phyloP scores from a whole-genome alignment of 1,139 yeast species.

The Yamadazyma spencermartinsiae region DNA sequence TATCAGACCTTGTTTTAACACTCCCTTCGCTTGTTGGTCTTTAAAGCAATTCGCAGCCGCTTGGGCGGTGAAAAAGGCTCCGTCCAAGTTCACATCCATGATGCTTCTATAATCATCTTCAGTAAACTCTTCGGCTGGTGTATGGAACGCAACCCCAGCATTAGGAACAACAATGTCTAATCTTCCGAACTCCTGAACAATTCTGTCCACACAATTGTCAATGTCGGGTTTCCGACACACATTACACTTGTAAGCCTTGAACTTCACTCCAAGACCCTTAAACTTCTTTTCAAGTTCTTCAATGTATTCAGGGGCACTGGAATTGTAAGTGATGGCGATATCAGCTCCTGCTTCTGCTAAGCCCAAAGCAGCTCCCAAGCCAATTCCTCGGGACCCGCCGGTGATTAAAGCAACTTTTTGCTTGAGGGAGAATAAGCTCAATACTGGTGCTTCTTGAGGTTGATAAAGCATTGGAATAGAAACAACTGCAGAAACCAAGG shows the following conservation, averaged over 20 bases:
- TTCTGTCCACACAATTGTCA: constrained; percentile 18
- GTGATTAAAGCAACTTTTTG: constrained; percentile 36
- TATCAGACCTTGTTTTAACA: constrained; percentile 22
- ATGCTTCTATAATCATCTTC: constrained; percentile 29
- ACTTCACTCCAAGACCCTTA: constrained; percentile 16
- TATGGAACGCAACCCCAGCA: constrained; percentile 51
- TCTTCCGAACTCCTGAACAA: constrained; percentile 29
- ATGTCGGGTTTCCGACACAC: constrained; percentile 23
- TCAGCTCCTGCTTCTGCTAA: constrained; percentile 35
- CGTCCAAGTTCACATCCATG: constrained; percentile 48
- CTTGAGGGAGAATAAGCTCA: constrained; percentile 29
- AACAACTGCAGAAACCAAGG: too few species aligned
- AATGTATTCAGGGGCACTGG: constrained; percentile 35
- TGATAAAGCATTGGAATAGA: constrained; percentile 15
- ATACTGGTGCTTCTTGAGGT: constrained; percentile 12
- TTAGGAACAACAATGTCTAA: constrained; percentile 56
- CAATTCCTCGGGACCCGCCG: constrained; percentile 39
- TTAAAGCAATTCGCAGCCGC: constrained; percentile 49
- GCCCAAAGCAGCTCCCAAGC: constrained; percentile 36
- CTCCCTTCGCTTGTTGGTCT: constrained; percentile 29
- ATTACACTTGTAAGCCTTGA: constrained; percentile 23
- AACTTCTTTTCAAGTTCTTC: constrained; percentile 20
- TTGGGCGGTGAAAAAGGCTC: constrained; percentile 47
- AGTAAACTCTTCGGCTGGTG: constrained; percentile 20
- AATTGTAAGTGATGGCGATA: constrained; percentile 27